These are phyloP conservation scores for Datura wrightii DNA, from an alignment of 257 asterid genomes.

Conservation along the genomic window DNA sequence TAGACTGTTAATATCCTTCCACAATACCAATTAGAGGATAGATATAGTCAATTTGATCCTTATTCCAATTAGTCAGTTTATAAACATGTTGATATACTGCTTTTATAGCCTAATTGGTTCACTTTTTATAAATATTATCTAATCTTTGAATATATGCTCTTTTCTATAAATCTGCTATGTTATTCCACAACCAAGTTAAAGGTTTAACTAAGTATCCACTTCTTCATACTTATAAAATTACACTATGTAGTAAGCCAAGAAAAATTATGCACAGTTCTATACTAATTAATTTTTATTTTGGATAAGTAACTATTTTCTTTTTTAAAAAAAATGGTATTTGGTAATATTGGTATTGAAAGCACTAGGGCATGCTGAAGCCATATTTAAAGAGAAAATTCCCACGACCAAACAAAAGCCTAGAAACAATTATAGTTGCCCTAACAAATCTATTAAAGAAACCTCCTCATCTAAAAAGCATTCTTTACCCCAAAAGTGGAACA, in stretches of 20 bases:
- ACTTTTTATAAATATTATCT: background rate
- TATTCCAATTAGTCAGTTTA: background rate
- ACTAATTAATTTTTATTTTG: background rate
- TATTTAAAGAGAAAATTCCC: too few species aligned
- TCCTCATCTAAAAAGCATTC: too few species aligned
- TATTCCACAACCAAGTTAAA: background rate
- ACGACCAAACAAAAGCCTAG: too few species aligned
- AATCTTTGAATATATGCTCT: background rate
- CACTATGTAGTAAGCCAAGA: background rate
- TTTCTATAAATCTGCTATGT: background rate
- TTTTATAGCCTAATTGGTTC: background rate
- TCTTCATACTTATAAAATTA: background rate
- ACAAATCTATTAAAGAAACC: too few species aligned
- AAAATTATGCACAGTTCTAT: slow-evolving; percentile 21
- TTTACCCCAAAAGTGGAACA: too few species aligned
- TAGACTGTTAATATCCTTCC: background rate
- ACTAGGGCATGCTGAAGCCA: too few species aligned
- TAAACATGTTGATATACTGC: background rate
- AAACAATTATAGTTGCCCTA: too few species aligned
- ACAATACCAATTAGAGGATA: background rate
- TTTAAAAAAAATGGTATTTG: too few species aligned
- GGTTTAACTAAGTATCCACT: background rate
- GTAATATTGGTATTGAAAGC: too few species aligned
- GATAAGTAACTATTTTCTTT: background rate
- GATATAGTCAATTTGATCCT: slow-evolving; percentile 15